phyloP scores from a whole-genome alignment of 2,329 filamentous ascomycete genomes.

The Talaromyces sp. region DNA sequence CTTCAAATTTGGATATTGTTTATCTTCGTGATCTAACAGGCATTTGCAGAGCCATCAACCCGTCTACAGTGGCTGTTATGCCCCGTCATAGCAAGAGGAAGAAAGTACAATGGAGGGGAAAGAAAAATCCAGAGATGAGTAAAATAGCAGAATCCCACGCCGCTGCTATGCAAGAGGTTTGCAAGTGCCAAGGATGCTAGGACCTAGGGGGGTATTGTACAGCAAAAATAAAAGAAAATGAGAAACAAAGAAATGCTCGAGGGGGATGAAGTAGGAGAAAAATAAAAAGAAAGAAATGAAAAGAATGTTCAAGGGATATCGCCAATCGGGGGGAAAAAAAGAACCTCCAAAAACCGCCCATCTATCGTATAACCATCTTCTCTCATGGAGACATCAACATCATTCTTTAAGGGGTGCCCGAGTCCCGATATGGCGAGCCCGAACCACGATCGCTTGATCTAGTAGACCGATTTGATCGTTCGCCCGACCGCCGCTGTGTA shows the following conservation, averaged over 20 bases:
- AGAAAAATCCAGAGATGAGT: neutral
- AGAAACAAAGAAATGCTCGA: too few relatives aligned
- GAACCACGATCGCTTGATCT: conserved; percentile 6
- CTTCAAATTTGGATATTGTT: too few relatives aligned
- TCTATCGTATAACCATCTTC: conserved; percentile 10
- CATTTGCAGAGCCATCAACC: too few relatives aligned
- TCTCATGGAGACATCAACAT: conserved; percentile 6
- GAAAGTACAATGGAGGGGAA: conserved; percentile 6
- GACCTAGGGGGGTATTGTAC: conserved; percentile 22
- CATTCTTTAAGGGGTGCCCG: conserved; percentile 14
- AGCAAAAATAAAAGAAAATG: conserved; percentile 13
- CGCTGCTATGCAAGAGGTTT: conserved; percentile 29
- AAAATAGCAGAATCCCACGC: conserved; percentile 22
- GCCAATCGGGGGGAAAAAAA: conserved; percentile 4
- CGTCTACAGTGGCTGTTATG: too few relatives aligned
- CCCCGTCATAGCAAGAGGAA: conserved; percentile 12
- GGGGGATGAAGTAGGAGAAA: too few relatives aligned
- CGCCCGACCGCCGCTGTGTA: conserved; percentile 60
- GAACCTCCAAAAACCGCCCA: neutral
- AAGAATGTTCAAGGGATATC: conserved; percentile 8
- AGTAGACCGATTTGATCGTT: conserved; percentile 7
- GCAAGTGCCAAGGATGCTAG: conserved; percentile 13
- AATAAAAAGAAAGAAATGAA: conserved; percentile 9
- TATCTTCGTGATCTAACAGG: too few relatives aligned
- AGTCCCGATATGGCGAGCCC: conserved; percentile 9